A percentile compares a stretch with the other conserved stretches of the same genome.
Evolutionary conservation across 129 eudicot species (phyloP).

Genomic region (Flaveria linearis): DNA sequence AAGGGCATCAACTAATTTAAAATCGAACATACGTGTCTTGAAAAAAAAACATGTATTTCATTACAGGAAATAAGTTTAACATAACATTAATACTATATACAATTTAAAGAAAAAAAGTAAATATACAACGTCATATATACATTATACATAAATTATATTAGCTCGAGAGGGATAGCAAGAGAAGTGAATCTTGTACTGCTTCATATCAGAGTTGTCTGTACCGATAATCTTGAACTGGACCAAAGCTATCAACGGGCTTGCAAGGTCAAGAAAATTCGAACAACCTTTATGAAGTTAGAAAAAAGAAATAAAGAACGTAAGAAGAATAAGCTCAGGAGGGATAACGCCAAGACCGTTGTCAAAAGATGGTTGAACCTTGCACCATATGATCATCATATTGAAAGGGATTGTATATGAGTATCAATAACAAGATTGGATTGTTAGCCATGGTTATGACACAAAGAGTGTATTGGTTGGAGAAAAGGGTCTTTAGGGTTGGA

Average conservation of each 20-base stretch:
- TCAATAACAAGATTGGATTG: conserved; percentile 19
- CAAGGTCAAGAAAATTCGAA: conserved; percentile 78
- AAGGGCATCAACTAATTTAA: not conserved
- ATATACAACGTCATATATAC: not conserved
- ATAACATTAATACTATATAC: not conserved
- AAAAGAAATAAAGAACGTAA: conserved; percentile 17
- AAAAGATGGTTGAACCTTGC: conserved; percentile 22
- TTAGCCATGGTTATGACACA: conserved; percentile 34
- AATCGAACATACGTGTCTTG: not conserved
- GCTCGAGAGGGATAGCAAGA: conserved; percentile 25
- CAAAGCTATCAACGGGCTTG: conserved; percentile 39
- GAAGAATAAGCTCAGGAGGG: conserved; percentile 82
- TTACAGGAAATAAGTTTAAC: not conserved
- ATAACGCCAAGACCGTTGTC: conserved; percentile 45
- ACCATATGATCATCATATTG: conserved; percentile 8
- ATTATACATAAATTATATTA: conserved; percentile 8
- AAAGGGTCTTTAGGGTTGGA: conserved; percentile 32
- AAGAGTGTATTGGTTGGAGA: conserved; percentile 30
- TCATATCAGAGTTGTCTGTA: conserved; percentile 8
- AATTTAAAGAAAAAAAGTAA: not conserved
- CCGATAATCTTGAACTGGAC: not conserved
- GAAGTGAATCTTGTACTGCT: not conserved
- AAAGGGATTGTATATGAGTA: conserved; percentile 23
- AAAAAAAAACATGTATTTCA: not conserved
- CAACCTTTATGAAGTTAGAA: conserved; percentile 41